Conservation (phyloP, 2,329 filamentous ascomycete species). For the Penicillium digitatum region DNA sequence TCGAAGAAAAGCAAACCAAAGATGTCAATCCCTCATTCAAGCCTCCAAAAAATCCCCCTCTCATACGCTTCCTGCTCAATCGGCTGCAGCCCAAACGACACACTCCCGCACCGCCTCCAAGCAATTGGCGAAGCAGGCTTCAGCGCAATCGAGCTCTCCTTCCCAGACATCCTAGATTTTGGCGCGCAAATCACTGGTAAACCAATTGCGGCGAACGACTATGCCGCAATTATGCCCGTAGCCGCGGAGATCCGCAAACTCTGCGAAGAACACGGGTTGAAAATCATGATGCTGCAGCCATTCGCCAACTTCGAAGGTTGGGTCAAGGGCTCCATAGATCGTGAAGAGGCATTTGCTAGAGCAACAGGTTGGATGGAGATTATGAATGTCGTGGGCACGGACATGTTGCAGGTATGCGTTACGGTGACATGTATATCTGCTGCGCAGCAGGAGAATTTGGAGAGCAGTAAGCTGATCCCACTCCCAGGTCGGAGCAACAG, state of each 20-base stretch:
- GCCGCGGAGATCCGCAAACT: slow-evolving; percentile 54
- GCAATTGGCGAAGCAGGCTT: slow-evolving; percentile 46
- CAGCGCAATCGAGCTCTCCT: slow-evolving; percentile 66
- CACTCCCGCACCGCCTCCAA: slow-evolving; percentile 38
- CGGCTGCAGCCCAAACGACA: slow-evolving; percentile 33
- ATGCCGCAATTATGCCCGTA: slow-evolving; percentile 53
- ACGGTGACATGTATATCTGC: not conserved
- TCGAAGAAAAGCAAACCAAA: not conserved
- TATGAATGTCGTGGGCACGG: slow-evolving; percentile 66
- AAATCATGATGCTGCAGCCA: slow-evolving; percentile 69
- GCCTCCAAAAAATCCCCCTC: slow-evolving; percentile 32
- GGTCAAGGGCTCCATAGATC: slow-evolving; percentile 54
- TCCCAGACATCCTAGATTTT: slow-evolving; percentile 67
- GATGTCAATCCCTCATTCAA: slow-evolving; percentile 13
- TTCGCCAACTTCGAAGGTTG: slow-evolving; percentile 77
- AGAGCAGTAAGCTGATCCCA: not conserved
- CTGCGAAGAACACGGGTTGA: slow-evolving; percentile 53
- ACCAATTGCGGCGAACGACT: slow-evolving; percentile 56
- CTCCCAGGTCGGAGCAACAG: slow-evolving; percentile 58
- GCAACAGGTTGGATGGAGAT: slow-evolving; percentile 66
- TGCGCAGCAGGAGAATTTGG: accelerated
- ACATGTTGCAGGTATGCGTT: slow-evolving; percentile 65
- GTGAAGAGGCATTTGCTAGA: slow-evolving; percentile 59
- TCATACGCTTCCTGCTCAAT: slow-evolving; percentile 46
- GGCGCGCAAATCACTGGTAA: slow-evolving; percentile 51